phyloP scores from a whole-genome alignment of 768 basidiomycete species.

The Suillus occidentalis region DNA sequence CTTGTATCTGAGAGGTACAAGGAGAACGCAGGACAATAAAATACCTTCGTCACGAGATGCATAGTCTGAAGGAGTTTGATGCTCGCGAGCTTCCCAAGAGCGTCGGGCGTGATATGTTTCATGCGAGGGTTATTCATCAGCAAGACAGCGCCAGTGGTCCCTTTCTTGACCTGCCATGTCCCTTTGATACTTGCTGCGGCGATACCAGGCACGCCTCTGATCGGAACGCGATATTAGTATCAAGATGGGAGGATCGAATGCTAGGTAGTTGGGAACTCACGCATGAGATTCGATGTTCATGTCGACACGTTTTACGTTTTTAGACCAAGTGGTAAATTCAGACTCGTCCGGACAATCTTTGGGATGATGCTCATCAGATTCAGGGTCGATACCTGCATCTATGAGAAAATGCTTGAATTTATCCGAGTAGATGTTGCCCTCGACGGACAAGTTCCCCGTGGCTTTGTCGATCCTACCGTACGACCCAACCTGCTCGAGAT shows the following conservation, averaged over 20 bases:
- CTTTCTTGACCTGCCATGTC: constrained; percentile 20
- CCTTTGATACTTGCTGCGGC: constrained; percentile 26
- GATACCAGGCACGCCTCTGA: constrained; percentile 11
- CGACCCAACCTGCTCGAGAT: constrained; percentile 15
- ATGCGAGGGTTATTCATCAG: constrained; percentile 22
- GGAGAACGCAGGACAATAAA: constrained; percentile 23
- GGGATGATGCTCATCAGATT: constrained; percentile 10
- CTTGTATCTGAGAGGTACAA: constrained; percentile 14
- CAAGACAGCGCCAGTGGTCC: constrained; percentile 22
- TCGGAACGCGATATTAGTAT: neutral
- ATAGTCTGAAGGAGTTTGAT: constrained; percentile 16
- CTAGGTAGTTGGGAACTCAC: constrained; percentile 9
- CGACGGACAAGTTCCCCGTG: constrained; percentile 23
- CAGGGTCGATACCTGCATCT: neutral
- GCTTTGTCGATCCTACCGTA: constrained; percentile 25
- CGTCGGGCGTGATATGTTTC: neutral
- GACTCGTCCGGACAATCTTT: constrained; percentile 10
- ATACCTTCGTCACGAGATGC: constrained; percentile 21
- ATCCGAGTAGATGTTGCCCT: constrained; percentile 17
- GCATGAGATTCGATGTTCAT: constrained; percentile 8
- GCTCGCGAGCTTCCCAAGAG: constrained; percentile 17
- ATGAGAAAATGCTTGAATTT: neutral
- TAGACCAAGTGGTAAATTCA: constrained; percentile 13
- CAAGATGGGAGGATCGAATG: neutral
- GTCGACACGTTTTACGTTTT: constrained; percentile 8